Base-by-base conservation (phyloP, 768 basidiomycete genomes). In the Mycena albidolilacea region DNA sequence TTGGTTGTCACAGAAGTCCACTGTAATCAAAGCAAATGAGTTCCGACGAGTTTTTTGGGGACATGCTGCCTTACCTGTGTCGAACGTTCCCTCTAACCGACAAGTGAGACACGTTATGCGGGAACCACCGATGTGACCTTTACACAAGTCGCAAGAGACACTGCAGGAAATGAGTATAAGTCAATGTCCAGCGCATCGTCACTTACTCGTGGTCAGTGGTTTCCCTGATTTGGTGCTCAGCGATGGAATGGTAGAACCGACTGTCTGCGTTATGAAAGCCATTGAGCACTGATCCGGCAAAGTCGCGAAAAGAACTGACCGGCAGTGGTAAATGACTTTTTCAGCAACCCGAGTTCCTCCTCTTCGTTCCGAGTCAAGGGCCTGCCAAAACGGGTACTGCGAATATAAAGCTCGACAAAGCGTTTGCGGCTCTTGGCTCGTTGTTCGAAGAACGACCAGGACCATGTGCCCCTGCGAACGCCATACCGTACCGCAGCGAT, bases 51-150 rank as follows among this genome's bases (percentile, higher is more conserved):
- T n/a, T n/a, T 21, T 7, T 23, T 3, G 4, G n/a, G 7, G 0
- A 8, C 14, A 15, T 19, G 19, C 12, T 30, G 46, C 12, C 68
- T 41, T 46, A 69, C 68, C 52, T 17, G 78, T 79, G 48, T 77
- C 76, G 11, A 75, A 76, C 0, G 69, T 76, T 17, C 52, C 70
- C 63, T 74, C 74, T 0, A 74, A 50, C 19, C 73, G 72, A 61
- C 83, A 84, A 60, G 79, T 79, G 35, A 84, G 69, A 58, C 83
- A 84, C 30, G 80, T 71, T 17, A 82, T 63, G 4, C 82, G 79
- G 21, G 78, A 41, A 15, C 82, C 82, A 15, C 79, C 81, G 6
- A 81, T 80, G 23, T 44, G 60, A 35, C 35, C 39, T 37, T 54
- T 21, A n/a, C 57, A 46, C 1, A 21, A 6, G 63, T 57, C 81